These are phyloP conservation scores for Populus alba DNA, from an alignment of 345 rosid species.

Conservation along the genomic window DNA sequence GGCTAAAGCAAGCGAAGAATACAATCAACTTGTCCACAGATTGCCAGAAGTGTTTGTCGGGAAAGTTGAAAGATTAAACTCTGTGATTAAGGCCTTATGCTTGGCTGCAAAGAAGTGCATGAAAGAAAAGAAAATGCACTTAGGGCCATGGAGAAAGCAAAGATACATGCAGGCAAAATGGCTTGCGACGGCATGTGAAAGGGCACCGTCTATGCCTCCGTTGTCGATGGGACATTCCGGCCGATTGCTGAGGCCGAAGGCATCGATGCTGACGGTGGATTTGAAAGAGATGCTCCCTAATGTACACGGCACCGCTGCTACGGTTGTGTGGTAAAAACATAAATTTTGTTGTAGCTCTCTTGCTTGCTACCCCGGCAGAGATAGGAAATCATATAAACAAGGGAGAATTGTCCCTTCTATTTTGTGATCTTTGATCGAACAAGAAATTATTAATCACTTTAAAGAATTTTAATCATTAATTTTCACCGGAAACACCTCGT, in stretches of 20 bases:
- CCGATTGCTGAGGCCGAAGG: slow-evolving; percentile 29
- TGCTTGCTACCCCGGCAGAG: not conserved
- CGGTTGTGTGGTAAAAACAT: slow-evolving; percentile 26
- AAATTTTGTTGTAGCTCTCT: not conserved
- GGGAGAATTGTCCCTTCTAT: not conserved
- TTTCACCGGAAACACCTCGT: not conserved
- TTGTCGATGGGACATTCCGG: slow-evolving; percentile 23
- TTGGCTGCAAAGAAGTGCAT: slow-evolving; percentile 54
- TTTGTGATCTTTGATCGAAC: not conserved
- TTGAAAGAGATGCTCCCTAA: slow-evolving; percentile 37
- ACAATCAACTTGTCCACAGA: slow-evolving; percentile 30
- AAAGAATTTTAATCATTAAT: not conserved
- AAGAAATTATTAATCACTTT: not conserved
- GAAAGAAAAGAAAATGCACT: slow-evolving; percentile 55
- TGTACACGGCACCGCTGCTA: slow-evolving; percentile 36
- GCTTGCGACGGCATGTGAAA: slow-evolving; percentile 33
- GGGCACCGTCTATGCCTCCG: slow-evolving; percentile 21
- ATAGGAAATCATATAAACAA: not conserved
- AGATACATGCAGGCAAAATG: slow-evolving; percentile 59
- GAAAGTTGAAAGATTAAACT: slow-evolving; percentile 42
- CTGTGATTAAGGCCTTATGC: slow-evolving; percentile 39
- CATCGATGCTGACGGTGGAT: slow-evolving; percentile 51
- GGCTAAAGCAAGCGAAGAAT: slow-evolving; percentile 52
- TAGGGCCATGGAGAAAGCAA: slow-evolving; percentile 62
- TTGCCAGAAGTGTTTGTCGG: slow-evolving; percentile 52